Percentiles rank a stretch among this genome's conserved stretches.
These are phyloP conservation scores for Aspergillus sp. DNA, from an alignment of 2,329 filamentous ascomycete species.

Conservation along the genomic window DNA sequence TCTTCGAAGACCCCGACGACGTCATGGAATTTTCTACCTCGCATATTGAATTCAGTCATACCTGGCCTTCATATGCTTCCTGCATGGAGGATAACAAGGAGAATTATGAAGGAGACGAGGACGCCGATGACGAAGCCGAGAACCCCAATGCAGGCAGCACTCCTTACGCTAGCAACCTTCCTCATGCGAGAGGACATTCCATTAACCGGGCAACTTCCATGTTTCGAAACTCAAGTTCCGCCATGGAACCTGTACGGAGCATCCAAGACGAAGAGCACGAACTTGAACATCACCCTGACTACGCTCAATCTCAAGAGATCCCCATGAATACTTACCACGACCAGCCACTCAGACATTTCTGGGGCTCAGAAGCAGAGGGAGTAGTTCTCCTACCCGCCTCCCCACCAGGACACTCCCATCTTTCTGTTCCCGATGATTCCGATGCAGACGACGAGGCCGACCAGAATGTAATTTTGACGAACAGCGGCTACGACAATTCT, in stretches of 20 bases:
- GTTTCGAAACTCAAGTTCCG: not conserved
- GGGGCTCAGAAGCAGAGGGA: not conserved
- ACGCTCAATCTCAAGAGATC: not conserved
- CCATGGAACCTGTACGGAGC: not conserved
- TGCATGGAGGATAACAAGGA: conserved; percentile 21
- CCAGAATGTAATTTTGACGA: not conserved
- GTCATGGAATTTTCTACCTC: conserved; percentile 7
- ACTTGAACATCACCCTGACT: not conserved
- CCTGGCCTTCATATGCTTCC: not conserved
- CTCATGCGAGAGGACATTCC: no score
- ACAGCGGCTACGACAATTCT: not conserved
- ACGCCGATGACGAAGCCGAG: not conserved
- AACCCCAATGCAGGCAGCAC: not conserved
- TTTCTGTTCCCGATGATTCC: not conserved
- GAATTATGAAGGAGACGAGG: conserved; percentile 9
- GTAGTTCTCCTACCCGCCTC: not conserved
- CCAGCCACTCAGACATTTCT: not conserved
- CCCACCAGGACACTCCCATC: not conserved
- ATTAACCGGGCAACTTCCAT: not conserved
- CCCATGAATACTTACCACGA: not conserved
- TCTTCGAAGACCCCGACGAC: conserved; percentile 21
- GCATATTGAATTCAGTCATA: not conserved
- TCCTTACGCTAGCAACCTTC: no score
- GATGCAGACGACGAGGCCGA: not conserved
- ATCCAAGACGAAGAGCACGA: not conserved